Evolutionary conservation across 2,329 filamentous ascomycete genomes (phyloP).

Genomic region (Neurospora sp.): DNA sequence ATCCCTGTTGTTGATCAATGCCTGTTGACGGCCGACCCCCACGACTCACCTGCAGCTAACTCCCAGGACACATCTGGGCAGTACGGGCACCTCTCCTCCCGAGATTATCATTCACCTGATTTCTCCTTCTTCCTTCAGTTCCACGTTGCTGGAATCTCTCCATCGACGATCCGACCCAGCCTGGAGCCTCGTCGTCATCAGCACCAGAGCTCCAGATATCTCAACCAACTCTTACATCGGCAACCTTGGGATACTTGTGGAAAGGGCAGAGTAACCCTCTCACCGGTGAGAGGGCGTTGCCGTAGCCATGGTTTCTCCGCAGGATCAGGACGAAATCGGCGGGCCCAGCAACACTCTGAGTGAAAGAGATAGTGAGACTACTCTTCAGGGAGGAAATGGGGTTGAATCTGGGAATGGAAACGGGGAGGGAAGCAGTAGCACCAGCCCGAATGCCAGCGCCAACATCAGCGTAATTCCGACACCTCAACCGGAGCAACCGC

Average conservation of each 20-base stretch:
- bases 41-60: neutral
- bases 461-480: neutral
- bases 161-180: neutral
- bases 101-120: neutral
- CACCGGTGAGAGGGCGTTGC: neutral
- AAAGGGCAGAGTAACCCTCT: neutral
- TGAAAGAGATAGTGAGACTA: neutral
- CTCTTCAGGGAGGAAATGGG: neutral
- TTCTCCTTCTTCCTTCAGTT: neutral
- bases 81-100: neutral
- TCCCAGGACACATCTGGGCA: neutral
- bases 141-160: neutral
- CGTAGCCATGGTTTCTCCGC: constrained; percentile 11
- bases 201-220: neutral
- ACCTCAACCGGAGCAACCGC: neutral
- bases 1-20: neutral
- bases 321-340: constrained; percentile 1
- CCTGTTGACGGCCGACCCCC: neutral
- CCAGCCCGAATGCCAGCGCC: neutral
- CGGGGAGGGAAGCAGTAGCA: neutral
- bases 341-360: neutral
- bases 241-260: neutral
- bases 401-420: neutral
- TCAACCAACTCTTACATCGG: neutral
- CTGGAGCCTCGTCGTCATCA: neutral